Percentiles rank a stretch among this genome's conserved stretches.
phyloP scores from a whole-genome alignment of 441 rosid genomes.

The Sinapis alba region DNA sequence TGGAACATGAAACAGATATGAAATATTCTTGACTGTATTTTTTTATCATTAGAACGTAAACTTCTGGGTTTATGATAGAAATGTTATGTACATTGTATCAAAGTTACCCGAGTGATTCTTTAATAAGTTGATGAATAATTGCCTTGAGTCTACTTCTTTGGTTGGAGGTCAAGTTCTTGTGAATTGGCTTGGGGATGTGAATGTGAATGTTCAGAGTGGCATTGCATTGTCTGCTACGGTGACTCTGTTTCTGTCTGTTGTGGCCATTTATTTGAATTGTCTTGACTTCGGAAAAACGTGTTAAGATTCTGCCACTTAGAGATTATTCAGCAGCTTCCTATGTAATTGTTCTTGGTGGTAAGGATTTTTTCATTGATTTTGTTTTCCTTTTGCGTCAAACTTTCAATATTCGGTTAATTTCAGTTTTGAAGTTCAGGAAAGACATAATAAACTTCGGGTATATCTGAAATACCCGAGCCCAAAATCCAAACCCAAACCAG shows the following conservation, averaged over 20 bases:
- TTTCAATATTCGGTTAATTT: not conserved
- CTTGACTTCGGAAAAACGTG: conserved; percentile 55
- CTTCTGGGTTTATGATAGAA: not conserved
- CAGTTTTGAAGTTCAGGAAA: not conserved
- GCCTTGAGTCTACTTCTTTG: conserved; percentile 72
- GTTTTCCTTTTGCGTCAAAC: not conserved
- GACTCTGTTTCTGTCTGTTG: conserved; percentile 53
- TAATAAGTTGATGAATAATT: conserved; percentile 75
- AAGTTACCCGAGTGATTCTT: conserved; percentile 76
- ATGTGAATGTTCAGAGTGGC: conserved; percentile 46
- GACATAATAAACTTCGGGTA: no score
- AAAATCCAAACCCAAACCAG: no score
- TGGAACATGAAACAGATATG: conserved; percentile 85
- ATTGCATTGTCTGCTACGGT: conserved; percentile 50
- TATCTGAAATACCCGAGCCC: no score
- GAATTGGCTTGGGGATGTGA: conserved; percentile 67
- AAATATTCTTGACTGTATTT: not conserved
- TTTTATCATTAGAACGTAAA: not conserved
- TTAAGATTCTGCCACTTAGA: conserved; percentile 41
- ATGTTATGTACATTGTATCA: conserved; percentile 50
- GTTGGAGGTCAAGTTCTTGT: conserved; percentile 77
- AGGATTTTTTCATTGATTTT: conserved; percentile 18
- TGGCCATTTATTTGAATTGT: conserved; percentile 52
- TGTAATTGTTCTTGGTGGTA: conserved; percentile 63
- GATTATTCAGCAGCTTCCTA: conserved; percentile 55